A percentile compares a stretch with the other conserved stretches of the same genome.
Evolutionary conservation across 116 monocot genomes (phyloP).

Genomic region (Iris pallida): DNA sequence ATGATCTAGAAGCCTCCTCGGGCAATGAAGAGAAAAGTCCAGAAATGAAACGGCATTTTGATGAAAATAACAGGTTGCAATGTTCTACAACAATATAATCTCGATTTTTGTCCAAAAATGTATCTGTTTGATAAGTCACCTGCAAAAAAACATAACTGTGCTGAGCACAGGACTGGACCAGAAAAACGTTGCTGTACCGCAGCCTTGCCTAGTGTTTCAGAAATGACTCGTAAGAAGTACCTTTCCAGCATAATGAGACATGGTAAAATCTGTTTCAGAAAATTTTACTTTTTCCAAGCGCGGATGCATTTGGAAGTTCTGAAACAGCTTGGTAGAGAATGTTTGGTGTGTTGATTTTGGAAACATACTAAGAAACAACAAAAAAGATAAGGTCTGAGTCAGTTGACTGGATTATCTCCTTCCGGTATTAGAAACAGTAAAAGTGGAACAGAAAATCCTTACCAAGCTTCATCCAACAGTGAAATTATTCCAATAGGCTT

Average conservation of each 20-base stretch:
- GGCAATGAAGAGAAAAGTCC: conserved; percentile 62
- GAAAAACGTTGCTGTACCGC: background rate
- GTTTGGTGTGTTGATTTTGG: conserved; percentile 87
- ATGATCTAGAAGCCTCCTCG: conserved; percentile 84
- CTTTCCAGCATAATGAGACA: conserved; percentile 98
- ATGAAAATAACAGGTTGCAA: conserved; percentile 72
- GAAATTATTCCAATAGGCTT: conserved; percentile 96
- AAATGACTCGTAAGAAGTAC: conserved; percentile 29
- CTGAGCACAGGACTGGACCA: background rate
- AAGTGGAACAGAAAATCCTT: conserved; percentile 18
- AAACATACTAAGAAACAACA: conserved; percentile 70
- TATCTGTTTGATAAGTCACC: conserved; percentile 83
- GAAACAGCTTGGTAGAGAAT: conserved; percentile 79
- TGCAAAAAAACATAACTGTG: conserved; percentile 19
- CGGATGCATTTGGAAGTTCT: conserved; percentile 51
- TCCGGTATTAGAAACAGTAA: conserved; percentile 1
- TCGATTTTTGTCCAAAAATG: conserved; percentile 91
- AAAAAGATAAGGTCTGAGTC: background rate
- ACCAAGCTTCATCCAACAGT: conserved; percentile 98
- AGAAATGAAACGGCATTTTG: conserved; percentile 73
- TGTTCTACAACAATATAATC: conserved; percentile 84
- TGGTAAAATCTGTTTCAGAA: conserved; percentile 76
- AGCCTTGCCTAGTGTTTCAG: background rate
- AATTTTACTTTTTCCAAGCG: conserved; percentile 82
- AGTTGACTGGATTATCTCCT: conserved; percentile 3